Base-by-base conservation (phyloP, 1,284 basidiomycete genomes). In the Fomitiporia mediterranea region DNA sequence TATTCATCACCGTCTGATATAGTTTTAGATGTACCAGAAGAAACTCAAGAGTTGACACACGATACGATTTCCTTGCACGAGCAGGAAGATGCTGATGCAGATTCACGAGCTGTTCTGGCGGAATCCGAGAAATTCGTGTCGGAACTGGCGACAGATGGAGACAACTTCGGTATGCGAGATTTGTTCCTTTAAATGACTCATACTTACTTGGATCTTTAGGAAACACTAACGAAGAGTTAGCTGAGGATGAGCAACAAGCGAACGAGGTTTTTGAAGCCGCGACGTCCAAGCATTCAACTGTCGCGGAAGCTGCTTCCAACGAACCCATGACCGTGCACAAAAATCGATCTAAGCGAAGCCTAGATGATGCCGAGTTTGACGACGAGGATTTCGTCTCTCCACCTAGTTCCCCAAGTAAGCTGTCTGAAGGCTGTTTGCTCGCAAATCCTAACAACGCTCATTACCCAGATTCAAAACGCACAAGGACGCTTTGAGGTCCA, bases 401-500 rank as follows among this genome's bases (percentile, higher is more conserved):
- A 38, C 42, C 51, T 21, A 50, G 40, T 44, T 57, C 58, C 17
- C 58, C 55, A 32, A 55, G 58, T 59, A 48, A 35, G 57, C 40
- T 40, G 7, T 3, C 4, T 34, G n/a, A 32, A 32, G 25, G 11
- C 4, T 3, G 17, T n/a, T 15, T 47, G 35, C 39, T 15, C 25
- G 19, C 21, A 49, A 46, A 39, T 19, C 19, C 37, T 47, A n/a
- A 46, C 8, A 15, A n/a, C n/a, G n/a, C n/a, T 28, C 11, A 9
- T 51, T 17, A 35, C 9, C 17, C 19, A 59, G 57, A 40, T 34
- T 49, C 55, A 30, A 60, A 60, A 43, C 54, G 58, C 32, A 34
- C 30, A 9, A 44, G 57, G 11, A 53, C 48, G 28, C 48, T 50
- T 11, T 58, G 48, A 51, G 2, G 19, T 23, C 19, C 15, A 8